Conservation (phyloP, 352 stramenopile species). For the Pythium guiyangense region DNA sequence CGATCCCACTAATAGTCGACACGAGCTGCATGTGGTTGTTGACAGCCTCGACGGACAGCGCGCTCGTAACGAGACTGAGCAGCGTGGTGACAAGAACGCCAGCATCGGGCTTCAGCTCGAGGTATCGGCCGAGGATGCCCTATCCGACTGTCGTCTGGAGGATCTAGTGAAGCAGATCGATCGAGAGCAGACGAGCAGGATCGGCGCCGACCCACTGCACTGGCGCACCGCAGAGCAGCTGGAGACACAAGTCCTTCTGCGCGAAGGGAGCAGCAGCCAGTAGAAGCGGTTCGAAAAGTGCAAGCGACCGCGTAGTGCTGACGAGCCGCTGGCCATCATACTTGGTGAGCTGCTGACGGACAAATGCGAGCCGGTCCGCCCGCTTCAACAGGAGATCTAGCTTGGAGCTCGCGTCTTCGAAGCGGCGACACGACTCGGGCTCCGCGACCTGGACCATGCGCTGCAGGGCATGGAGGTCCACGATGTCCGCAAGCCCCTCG, state of each 20-base stretch:
- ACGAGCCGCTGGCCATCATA: neutral
- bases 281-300: neutral
- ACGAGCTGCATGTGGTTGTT: conserved; percentile 7
- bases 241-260: neutral
- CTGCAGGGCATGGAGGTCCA: neutral
- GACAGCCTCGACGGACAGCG: neutral
- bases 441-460: neutral
- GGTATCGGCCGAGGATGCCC: neutral
- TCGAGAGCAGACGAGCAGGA: neutral
- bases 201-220: neutral
- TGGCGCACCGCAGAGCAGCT: neutral
- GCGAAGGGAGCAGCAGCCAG: neutral
- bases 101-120: neutral
- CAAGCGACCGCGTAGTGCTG: neutral
- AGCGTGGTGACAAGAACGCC: neutral
- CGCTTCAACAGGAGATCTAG: neutral
- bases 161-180: neutral
- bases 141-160: neutral
- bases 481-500: neutral
- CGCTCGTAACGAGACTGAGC: neutral
- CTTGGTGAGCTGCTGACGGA: neutral
- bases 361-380: neutral
- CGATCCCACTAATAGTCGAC: neutral
- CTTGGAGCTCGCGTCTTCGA: neutral
- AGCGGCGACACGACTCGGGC: neutral